A percentile compares a stretch with the other conserved stretches of the same genome.
Conservation (phyloP, 2,329 filamentous ascomycete species). For the Pseudocercospora crystallina region DNA sequence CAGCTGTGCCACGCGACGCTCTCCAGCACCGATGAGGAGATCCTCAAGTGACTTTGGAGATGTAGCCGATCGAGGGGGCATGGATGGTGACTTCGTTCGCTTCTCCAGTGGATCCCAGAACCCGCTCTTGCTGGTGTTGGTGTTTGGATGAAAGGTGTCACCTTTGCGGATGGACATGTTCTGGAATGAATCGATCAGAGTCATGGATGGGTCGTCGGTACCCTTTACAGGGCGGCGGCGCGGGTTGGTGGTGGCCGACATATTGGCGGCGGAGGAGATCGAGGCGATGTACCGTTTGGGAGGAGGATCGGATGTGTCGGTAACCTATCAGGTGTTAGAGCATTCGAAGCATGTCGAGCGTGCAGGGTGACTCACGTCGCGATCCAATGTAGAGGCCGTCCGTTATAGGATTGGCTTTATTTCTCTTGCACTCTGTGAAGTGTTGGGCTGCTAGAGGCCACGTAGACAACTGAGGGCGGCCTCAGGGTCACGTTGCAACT, state of each 20-base stretch:
- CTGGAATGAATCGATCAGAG: conserved; percentile 38
- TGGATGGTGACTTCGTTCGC: conserved; percentile 33
- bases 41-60: conserved; percentile 50
- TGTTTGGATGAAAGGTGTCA: conserved; percentile 50
- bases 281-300: conserved; percentile 20
- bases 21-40: conserved; percentile 46
- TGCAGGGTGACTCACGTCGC: conserved; percentile 18
- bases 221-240: conserved; percentile 46
- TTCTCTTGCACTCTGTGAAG: too few species aligned
- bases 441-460: too few species aligned
- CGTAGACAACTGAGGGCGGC: too few species aligned
- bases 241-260: conserved; percentile 41
- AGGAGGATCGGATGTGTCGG: conserved; percentile 16
- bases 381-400: conserved; percentile 9
- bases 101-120: conserved; percentile 38
- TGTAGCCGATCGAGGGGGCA: conserved; percentile 50
- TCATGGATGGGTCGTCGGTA: conserved; percentile 33
- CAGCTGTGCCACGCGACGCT: conserved; percentile 46
- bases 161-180: conserved; percentile 50
- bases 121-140: conserved; percentile 43
- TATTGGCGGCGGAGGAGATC: conserved; percentile 21
- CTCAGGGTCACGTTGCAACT: too few species aligned
- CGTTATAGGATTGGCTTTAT: too few species aligned
- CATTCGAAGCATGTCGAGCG: conserved; percentile 9
- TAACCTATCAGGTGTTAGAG: conserved; percentile 18